Base-by-base conservation (phyloP, 2,329 filamentous ascomycete species). In the Neofusicoccum cordaticola region DNA sequence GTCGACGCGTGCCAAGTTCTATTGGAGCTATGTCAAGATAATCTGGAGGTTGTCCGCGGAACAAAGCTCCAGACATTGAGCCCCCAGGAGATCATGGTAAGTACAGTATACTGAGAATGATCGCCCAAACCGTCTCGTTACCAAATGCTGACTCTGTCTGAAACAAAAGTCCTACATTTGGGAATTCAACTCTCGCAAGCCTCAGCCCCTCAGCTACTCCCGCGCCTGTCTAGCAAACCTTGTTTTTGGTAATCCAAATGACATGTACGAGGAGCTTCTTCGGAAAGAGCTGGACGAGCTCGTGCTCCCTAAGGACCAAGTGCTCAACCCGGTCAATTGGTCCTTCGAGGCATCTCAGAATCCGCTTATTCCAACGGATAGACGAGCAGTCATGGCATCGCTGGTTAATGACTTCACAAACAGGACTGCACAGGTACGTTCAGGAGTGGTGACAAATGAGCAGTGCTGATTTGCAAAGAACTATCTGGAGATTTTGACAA, bases 401-500 rank as follows among this genome's bases (percentile, higher is more conserved):
- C 83, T 88, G 60, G 92, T 97, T 84, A 90, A 97, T 69, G 80
- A 80, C 2, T 90, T 90, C 71, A 79, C 86, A 50, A 80, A 83
- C 63, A 80, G 84, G 56, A 81, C 82, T 68, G 81, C 77, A 11
- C 82, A 80, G 70, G 80, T 81, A 52, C 71, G 64, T 66, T 58
- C 3, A 12, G 41, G 51, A 6, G 4, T n/a, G 37, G 6, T 42
- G 27, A 34, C 4, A 15, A 31, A 45, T 13, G 19, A 62, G n/a
- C 65, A 71, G 64, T 73, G n/a, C 44, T 48, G 84, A 86, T 1
- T 86, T 84, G 4, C 12, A 81, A 6, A 92, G 75, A 88, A 90
- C 0, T 97, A 93, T 72, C 81, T 97, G 17, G 93, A 97, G 69
- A 84, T 96, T 15, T 89, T 95, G 71, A 87, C 93, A 53, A 90